A percentile compares a stretch with the other conserved stretches of the same genome.
Evolutionary conservation across 805 yeast species (phyloP).

Genomic region (Candida montana): DNA sequence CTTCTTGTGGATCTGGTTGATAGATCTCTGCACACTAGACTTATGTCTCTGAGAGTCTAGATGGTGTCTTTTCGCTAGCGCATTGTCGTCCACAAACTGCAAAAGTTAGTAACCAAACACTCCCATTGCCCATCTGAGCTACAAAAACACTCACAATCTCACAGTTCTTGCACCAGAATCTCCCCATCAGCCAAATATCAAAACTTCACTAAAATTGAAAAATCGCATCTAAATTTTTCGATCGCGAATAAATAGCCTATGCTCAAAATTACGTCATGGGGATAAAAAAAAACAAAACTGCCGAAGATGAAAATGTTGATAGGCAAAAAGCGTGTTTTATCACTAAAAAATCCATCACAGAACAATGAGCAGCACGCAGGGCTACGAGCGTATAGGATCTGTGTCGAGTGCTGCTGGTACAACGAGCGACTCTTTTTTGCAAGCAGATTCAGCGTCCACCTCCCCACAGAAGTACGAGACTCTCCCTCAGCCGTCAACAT

Average conservation of each 20-base stretch:
- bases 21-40: neutral
- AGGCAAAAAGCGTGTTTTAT: neutral
- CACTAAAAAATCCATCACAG: neutral
- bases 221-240: too few relatives aligned
- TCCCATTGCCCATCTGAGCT: too few relatives aligned
- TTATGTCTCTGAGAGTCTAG: conserved; percentile 4
- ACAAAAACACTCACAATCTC: conserved; percentile 2
- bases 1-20: conserved; percentile 3
- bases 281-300: too few relatives aligned
- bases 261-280: neutral
- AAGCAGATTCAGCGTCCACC: neutral
- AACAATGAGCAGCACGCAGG: neutral
- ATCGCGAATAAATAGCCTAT: too few relatives aligned
- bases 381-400: conserved; percentile 2
- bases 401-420: neutral
- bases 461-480: neutral
- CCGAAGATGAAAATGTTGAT: neutral
- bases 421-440: conserved; percentile 1
- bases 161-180: conserved; percentile 9
- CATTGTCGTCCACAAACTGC: conserved; percentile 8
- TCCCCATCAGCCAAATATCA: too few relatives aligned
- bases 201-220: too few relatives aligned
- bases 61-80: conserved; percentile 6
- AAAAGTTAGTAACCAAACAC: too few relatives aligned
- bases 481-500: neutral